phyloP scores from a whole-genome alignment of 2,329 filamentous ascomycete species.

The Balansia obtecta region DNA sequence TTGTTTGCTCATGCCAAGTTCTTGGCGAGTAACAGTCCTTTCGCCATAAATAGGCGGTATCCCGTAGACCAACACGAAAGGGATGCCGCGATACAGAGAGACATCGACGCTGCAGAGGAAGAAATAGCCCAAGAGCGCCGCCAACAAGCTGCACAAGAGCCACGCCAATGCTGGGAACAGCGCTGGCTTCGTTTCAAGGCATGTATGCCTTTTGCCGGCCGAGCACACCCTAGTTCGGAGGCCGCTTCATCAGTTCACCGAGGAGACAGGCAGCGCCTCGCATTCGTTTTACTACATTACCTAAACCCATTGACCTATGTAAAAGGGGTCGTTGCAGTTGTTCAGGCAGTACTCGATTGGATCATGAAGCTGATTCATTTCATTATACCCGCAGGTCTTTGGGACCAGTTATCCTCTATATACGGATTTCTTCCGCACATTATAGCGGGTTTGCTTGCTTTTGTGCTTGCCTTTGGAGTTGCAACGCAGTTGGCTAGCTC shows the following conservation, averaged over 20 bases:
- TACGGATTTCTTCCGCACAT: slow-evolving; percentile 5
- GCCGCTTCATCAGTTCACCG: not conserved
- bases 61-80: slow-evolving; percentile 10
- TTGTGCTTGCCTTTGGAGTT: slow-evolving; percentile 5
- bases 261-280: not conserved
- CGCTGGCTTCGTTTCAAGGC: slow-evolving; percentile 13
- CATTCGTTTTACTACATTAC: slow-evolving; percentile 14
- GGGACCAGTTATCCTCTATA: slow-evolving; percentile 7
- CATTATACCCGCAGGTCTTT: slow-evolving; percentile 5
- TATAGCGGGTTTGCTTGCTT: slow-evolving; percentile 2
- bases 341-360: slow-evolving; percentile 12
- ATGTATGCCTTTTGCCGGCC: slow-evolving; percentile 2
- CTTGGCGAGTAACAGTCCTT: slow-evolving; percentile 7
- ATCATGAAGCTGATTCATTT: slow-evolving; percentile 8
- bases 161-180: slow-evolving; percentile 8
- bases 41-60: slow-evolving; percentile 3
- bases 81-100: slow-evolving; percentile 13
- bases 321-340: slow-evolving; percentile 12
- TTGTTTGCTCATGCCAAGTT: slow-evolving; percentile 6
- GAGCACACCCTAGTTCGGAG: not conserved
- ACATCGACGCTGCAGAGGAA: slow-evolving; percentile 10
- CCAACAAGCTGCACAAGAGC: slow-evolving; percentile 3
- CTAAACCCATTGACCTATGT: slow-evolving; percentile 21
- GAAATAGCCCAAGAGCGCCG: slow-evolving; percentile 4
- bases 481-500: slow-evolving; percentile 3